phyloP scores from a whole-genome alignment of 768 basidiomycete genomes.

The Hemileccinum impolitum region DNA sequence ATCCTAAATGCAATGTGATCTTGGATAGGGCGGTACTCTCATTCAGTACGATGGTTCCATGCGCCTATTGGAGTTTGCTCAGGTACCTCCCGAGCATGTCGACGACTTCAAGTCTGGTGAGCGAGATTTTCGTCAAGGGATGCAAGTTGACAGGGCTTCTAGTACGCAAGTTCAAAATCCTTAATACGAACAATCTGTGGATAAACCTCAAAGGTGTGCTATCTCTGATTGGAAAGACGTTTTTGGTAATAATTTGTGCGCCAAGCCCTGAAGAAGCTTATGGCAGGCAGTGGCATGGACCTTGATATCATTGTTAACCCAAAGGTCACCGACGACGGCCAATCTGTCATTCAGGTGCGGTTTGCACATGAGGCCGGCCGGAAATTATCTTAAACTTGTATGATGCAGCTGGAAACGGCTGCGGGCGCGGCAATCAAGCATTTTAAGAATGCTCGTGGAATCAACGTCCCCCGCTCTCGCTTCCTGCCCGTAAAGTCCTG shows the following conservation, averaged over 20 bases:
- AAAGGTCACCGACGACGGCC: constrained; percentile 83
- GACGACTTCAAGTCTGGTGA: constrained; percentile 70
- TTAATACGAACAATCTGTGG: constrained; percentile 86
- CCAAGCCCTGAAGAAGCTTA: constrained; percentile 82
- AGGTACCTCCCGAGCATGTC: constrained; percentile 67
- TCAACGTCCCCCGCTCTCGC: constrained; percentile 91
- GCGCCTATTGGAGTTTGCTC: constrained; percentile 69
- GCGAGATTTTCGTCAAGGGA: constrained; percentile 6
- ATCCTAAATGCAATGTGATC: neutral
- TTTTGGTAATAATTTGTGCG: neutral
- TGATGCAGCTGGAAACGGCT: constrained; percentile 72
- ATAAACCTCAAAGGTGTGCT: constrained; percentile 69
- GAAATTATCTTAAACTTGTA: constrained; percentile 4
- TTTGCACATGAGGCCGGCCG: neutral
- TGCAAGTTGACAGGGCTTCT: constrained; percentile 1
- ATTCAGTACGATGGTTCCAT: constrained; percentile 82
- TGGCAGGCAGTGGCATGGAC: constrained; percentile 83
- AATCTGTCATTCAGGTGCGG: constrained; percentile 72
- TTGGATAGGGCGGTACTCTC: constrained; percentile 69
- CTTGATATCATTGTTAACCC: constrained; percentile 95
- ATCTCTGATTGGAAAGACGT: neutral
- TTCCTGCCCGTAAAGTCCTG: constrained; percentile 92
- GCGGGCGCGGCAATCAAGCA: constrained; percentile 94
- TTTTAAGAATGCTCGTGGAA: constrained; percentile 87
- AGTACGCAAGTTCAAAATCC: constrained; percentile 91